phyloP scores from a whole-genome alignment of 2,329 filamentous ascomycete genomes.

The Beauveria sp. region DNA sequence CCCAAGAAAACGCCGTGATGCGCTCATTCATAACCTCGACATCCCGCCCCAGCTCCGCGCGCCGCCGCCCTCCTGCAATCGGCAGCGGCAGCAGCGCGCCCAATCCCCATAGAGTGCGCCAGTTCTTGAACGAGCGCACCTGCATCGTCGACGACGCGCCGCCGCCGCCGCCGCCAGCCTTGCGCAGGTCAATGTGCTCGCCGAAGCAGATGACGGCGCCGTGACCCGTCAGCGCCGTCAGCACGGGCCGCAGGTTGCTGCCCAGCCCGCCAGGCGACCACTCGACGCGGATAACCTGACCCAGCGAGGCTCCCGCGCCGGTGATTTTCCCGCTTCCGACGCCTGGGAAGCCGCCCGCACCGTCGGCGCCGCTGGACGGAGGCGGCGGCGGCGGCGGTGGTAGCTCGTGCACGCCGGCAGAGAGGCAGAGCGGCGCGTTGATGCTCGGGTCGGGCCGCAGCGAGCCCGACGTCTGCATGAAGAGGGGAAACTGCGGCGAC shows the following conservation, averaged over 20 bases:
- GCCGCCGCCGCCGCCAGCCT: conserved; percentile 9
- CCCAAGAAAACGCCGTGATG: conserved; percentile 48
- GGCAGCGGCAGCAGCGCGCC: conserved; percentile 45
- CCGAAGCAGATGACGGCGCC: conserved; percentile 45
- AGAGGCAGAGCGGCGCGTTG: conserved; percentile 7
- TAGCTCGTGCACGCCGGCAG: not conserved
- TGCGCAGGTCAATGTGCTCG: conserved; percentile 31
- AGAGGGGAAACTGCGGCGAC: conserved; percentile 7
- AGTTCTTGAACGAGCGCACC: conserved; percentile 36
- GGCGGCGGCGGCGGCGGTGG: not conserved
- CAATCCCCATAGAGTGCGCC: conserved; percentile 49
- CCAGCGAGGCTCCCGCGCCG: conserved; percentile 33
- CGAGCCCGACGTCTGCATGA: conserved; percentile 3
- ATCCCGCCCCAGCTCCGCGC: conserved; percentile 18
- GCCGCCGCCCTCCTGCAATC: conserved; percentile 15
- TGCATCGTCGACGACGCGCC: conserved; percentile 22
- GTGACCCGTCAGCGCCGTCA: conserved; percentile 42
- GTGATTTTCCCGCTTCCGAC: conserved; percentile 1
- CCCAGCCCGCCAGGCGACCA: conserved; percentile 56
- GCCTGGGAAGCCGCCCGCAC: not conserved
- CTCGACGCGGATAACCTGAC: conserved; percentile 44
- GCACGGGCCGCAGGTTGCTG: conserved; percentile 42
- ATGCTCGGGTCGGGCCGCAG: conserved; percentile 8
- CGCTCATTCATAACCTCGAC: conserved; percentile 33
- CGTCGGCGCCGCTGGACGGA: not conserved